These are phyloP conservation scores for Trapa bicornis DNA, from an alignment of 345 rosid species.

Conservation along the genomic window DNA sequence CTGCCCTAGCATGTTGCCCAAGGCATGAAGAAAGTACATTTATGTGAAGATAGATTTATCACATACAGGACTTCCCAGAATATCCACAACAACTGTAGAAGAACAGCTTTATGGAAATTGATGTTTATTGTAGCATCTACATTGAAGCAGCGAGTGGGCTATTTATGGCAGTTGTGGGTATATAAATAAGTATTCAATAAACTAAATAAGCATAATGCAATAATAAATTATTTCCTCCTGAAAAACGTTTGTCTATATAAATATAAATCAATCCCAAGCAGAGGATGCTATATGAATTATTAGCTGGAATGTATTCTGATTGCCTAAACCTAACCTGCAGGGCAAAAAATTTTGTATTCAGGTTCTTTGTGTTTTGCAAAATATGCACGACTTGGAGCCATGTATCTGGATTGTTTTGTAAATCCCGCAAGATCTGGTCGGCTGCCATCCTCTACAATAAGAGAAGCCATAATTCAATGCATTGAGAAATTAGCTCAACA, in stretches of 20 bases:
- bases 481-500: not conserved
- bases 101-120: not conserved
- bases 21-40: not conserved
- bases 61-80: not conserved
- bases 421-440: constrained; percentile 86
- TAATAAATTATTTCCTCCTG: not conserved
- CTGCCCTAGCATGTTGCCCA: too few species aligned
- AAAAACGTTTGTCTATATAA: not conserved
- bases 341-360: constrained; percentile 93
- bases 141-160: not conserved
- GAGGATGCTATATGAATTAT: not conserved
- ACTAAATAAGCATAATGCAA: not conserved
- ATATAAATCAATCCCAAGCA: not conserved
- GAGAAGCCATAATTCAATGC: not conserved
- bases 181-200: not conserved
- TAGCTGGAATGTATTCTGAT: not conserved
- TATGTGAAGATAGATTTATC: not conserved
- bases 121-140: not conserved
- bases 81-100: not conserved
- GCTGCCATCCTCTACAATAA: constrained; percentile 77
- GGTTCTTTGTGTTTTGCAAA: constrained; percentile 64
- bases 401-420: constrained; percentile 90
- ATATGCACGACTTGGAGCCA: constrained; percentile 99
- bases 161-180: not conserved
- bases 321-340: constrained; percentile 49